phyloP scores from a whole-genome alignment of 495 filamentous ascomycete genomes.

The Entonaema liquescens region DNA sequence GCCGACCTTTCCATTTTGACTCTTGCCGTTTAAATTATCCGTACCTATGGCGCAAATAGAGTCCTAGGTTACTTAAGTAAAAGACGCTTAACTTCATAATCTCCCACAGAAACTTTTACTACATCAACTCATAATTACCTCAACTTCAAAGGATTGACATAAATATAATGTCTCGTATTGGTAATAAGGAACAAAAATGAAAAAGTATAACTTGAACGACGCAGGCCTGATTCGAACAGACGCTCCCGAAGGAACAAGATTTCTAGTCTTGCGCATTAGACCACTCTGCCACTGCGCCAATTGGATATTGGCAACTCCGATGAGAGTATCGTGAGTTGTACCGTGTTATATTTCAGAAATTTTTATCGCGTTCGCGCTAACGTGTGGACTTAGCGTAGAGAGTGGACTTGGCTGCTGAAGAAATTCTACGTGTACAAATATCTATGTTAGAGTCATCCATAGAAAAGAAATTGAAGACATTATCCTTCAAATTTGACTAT shows the following conservation, averaged over 20 bases:
- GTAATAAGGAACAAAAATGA: background rate
- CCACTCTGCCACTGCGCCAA: slow-evolving; percentile 32
- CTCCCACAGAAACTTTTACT: too few species aligned
- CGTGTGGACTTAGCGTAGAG: background rate
- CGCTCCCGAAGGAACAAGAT: slow-evolving; percentile 33
- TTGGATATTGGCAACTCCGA: background rate
- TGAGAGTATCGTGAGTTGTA: background rate
- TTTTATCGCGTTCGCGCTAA: background rate
- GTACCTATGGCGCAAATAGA: too few species aligned
- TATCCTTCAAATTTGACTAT: too few species aligned
- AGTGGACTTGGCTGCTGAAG: background rate
- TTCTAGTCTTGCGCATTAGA: slow-evolving; percentile 27
- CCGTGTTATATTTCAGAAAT: background rate
- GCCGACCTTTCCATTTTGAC: too few species aligned
- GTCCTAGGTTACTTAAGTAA: too few species aligned
- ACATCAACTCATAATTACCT: too few species aligned
- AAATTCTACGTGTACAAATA: background rate
- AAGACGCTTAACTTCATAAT: too few species aligned
- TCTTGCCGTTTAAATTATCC: too few species aligned
- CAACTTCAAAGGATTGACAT: background rate
- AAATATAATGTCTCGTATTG: background rate
- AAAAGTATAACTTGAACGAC: slow-evolving; percentile 12
- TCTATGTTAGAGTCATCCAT: too few species aligned
- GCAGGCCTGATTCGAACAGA: slow-evolving; percentile 39
- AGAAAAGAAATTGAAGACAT: too few species aligned